phyloP scores from a whole-genome alignment of 225 moss, liverwort and hornwort species.

The Polytrichum formosum region DNA sequence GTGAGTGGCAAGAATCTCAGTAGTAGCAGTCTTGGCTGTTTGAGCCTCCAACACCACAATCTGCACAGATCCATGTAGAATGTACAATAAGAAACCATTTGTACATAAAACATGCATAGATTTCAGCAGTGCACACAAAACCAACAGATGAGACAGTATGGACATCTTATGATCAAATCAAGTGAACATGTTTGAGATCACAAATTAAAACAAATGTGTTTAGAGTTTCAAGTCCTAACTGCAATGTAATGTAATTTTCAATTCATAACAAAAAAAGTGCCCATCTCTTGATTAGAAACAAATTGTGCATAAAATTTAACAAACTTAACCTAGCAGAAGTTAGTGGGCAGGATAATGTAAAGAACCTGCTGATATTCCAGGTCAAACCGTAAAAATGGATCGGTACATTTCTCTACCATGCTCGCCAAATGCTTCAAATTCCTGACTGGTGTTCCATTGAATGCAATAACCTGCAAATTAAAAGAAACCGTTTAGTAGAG shows the following conservation, averaged over 20 bases:
- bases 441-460: slow-evolving; percentile 85
- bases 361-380: slow-evolving; percentile 96
- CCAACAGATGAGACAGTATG: too few species aligned
- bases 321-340: not conserved
- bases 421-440: slow-evolving; percentile 92
- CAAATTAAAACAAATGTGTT: too few species aligned
- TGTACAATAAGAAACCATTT: not conserved
- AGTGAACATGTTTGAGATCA: too few species aligned
- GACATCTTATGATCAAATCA: too few species aligned
- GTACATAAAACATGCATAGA: not conserved
- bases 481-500: not conserved
- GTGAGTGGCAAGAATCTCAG: slow-evolving; percentile 93
- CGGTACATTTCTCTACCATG: slow-evolving; percentile 93
- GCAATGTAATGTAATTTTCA: too few species aligned
- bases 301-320: not conserved
- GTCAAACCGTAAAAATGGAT: slow-evolving; percentile 91
- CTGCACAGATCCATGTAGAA: slow-evolving; percentile 42
- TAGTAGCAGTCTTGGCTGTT: slow-evolving; percentile 83
- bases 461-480: slow-evolving; percentile 74
- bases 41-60: slow-evolving; percentile 94
- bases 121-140: too few species aligned
- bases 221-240: too few species aligned
- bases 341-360: not conserved
- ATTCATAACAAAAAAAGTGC: too few species aligned
- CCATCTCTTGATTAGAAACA: too few species aligned